A percentile compares a stretch with the other conserved stretches of the same genome.
These are phyloP conservation scores for Zasmidium citrigriseum DNA, from an alignment of 2,329 filamentous ascomycete genomes.

Conservation along the genomic window DNA sequence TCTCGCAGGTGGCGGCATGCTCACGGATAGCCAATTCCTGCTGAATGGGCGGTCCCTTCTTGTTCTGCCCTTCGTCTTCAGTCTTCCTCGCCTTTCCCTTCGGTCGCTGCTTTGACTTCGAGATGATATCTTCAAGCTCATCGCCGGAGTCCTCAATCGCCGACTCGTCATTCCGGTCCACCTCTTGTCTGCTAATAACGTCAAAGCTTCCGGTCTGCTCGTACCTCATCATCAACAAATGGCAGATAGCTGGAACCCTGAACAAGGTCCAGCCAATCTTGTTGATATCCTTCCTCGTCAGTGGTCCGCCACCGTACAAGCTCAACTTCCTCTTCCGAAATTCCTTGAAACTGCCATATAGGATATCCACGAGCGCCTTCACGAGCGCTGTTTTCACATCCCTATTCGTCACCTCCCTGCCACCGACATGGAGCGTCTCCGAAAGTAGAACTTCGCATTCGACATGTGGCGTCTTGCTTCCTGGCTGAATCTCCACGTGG, in stretches of 20 bases:
- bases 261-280: conserved; percentile 1
- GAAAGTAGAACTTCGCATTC: too few species aligned
- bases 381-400: neutral
- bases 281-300: conserved; percentile 3
- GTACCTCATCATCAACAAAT: neutral
- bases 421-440: too few species aligned
- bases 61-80: neutral
- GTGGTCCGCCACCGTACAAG: neutral
- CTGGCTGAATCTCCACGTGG: neutral
- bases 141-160: neutral
- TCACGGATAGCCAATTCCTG: neutral
- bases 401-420: too few species aligned
- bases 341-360: too few species aligned
- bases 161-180: neutral
- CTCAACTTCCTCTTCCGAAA: neutral
- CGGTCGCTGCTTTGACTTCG: neutral
- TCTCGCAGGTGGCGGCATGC: neutral
- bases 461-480: too few species aligned
- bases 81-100: neutral
- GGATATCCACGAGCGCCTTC: neutral
- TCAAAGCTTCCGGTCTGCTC: neutral
- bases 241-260: conserved; percentile 1
- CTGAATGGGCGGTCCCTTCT: neutral
- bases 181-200: neutral
- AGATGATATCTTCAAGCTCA: too few species aligned